Base-by-base conservation (phyloP, 1,284 basidiomycete species). In the Uromyces viciae-fabae region DNA sequence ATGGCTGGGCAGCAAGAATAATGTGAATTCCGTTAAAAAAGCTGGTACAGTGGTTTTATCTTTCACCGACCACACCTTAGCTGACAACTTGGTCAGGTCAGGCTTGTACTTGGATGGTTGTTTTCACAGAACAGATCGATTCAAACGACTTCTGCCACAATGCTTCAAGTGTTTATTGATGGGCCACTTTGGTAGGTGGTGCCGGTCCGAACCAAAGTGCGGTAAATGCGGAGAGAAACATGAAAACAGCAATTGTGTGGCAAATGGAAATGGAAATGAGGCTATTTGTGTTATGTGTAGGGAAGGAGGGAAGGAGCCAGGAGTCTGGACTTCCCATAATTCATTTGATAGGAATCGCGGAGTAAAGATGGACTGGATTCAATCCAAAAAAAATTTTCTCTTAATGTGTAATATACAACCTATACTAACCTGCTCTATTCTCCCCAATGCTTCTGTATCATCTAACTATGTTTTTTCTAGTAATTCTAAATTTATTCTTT, bases 141-240 rank as follows among this genome's bases (percentile, higher is more conserved):
- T 52, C 33, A 72, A 52, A 31, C 36, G 15, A 19, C 42, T 36
- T 7, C 69, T 49, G 2, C 46, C 69, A 2, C 69, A 72, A 36
- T 72, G 69, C 28, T 72, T 72, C 33, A 72, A 56, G 31, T 49
- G 66, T n/a, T 42, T 69, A 19, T 15, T 15, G 33, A 40, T 69
- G 66, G 66, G 42, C 9, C 68, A 72, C 25, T 54, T 49, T 36
- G 46, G 68, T 3, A 43, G 36, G 38, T 71, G 42, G 68, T 71
- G 46, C 28, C 46, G 43, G 8, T 5, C 2, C 3, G 40, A 43
- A 2, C n/a, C 42, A 46, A 71, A 31, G 46, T 71, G 68, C 36
- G 43, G 31, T 22, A 60, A 60, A 60, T 60, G 56, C 28, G 56
- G 56, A 9, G n/a, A 49, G 5, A 49, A 49, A 43, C 68, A 71